Evolutionary conservation across 108 stramenopile species (phyloP).

Genomic region (Epithemia pelagica): DNA sequence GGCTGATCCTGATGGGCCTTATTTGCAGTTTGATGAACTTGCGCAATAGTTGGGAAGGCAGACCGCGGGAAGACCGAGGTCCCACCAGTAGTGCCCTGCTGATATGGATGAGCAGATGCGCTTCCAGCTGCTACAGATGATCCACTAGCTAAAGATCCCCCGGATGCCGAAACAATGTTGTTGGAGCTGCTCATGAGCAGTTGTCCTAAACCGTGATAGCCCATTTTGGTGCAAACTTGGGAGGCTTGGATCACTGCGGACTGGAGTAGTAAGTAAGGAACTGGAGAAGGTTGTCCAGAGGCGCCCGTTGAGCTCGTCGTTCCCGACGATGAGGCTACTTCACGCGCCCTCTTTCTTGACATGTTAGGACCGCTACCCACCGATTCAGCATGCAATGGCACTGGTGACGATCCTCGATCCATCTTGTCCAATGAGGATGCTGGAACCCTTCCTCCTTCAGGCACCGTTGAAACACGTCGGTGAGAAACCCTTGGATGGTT

Average conservation of each 20-base stretch:
- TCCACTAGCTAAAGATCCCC: not conserved
- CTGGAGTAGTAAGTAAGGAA: not conserved
- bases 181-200: not conserved
- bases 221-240: not conserved
- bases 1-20: constrained; percentile 55
- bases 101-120: not conserved
- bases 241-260: not conserved
- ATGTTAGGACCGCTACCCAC: not conserved
- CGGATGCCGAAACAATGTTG: not conserved
- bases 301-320: not conserved
- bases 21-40: constrained; percentile 40
- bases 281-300: not conserved
- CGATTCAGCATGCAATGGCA: too few species aligned
- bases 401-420: too few species aligned
- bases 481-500: too few species aligned
- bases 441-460: too few species aligned
- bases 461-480: too few species aligned
- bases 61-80: constrained; percentile 10
- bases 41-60: constrained; percentile 44
- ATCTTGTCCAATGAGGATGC: too few species aligned
- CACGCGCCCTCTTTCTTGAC: not conserved
- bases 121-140: not conserved
- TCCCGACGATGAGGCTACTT: not conserved
- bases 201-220: not conserved
- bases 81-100: not conserved